Conservation (phyloP, 148 eudicot species). For the Silene conica region DNA sequence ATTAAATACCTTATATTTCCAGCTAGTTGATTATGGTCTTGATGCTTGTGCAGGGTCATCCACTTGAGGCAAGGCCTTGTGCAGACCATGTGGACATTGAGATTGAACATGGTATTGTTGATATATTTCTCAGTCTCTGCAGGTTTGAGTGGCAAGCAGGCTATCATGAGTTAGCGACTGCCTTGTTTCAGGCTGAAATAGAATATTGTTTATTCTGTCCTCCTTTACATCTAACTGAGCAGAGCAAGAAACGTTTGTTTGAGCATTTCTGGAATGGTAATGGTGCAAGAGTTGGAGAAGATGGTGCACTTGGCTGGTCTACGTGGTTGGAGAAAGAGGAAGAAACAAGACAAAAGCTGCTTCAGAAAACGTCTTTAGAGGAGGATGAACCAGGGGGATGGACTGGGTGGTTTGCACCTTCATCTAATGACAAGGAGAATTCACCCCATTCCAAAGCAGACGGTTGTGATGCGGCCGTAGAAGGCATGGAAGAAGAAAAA, state of each 20-base stretch:
- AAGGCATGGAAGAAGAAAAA: constrained; percentile 45
- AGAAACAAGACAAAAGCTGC: constrained; percentile 63
- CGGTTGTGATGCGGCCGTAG: constrained; percentile 32
- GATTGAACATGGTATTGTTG: constrained; percentile 74
- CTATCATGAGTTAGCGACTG: constrained; percentile 93
- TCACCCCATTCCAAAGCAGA: constrained; percentile 19
- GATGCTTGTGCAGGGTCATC: constrained; percentile 45
- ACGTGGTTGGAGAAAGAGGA: constrained; percentile 93
- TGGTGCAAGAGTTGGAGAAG: constrained; percentile 95
- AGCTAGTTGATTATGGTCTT: constrained; percentile 9
- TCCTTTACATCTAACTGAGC: constrained; percentile 74
- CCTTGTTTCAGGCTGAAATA: constrained; percentile 87
- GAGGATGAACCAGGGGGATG: constrained; percentile 79
- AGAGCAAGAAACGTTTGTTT: constrained; percentile 75
- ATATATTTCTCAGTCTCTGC: constrained; percentile 73
- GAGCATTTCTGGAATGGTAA: constrained; percentile 88
- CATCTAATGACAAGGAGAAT: constrained; percentile 34
- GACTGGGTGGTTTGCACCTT: constrained; percentile 84
- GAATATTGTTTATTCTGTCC: constrained; percentile 84
- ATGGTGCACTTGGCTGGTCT: constrained; percentile 96
- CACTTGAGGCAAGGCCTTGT: constrained; percentile 31
- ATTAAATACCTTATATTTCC: background rate
- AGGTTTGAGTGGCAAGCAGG: constrained; percentile 98
- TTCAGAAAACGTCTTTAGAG: constrained; percentile 36
- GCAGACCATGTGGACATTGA: constrained; percentile 41